Base-by-base conservation (phyloP, 2,329 filamentous ascomycete species). In the Trichothecium roseum region DNA sequence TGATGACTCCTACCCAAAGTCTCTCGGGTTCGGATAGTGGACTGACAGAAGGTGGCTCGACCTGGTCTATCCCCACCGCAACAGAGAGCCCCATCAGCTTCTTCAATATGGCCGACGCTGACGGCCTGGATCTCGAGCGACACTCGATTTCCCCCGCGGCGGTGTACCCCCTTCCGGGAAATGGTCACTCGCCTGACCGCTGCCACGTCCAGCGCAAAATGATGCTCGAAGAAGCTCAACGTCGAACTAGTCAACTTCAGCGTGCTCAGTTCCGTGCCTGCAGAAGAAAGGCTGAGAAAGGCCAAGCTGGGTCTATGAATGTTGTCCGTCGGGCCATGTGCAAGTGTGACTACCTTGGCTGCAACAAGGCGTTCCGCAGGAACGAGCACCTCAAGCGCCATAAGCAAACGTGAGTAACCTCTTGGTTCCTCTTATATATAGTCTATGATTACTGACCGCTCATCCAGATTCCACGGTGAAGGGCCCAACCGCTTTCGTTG, bases 311-410 rank as follows among this genome's bases (percentile, higher is more conserved):
- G 1, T 45, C 45, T 4, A 50, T 60, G 9, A 55, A 60, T n/a
- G 54, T 60, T 10, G 56, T 59, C 9, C 53, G 53, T n/a, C 44
- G 55, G 31, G 56, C 54, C 44, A 62, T 55, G 53, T 66, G 52
- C 55, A 58, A 62, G 41, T 73, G 69, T 42, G 53, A 62, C 13
- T 60, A 64, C 22, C 57, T 57, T 6, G 59, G 59, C 18, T 74
- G 69, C 48, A 48, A 59, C 43, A 66, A 64, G 44, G 61, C 60
- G 0, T 72, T 69, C 40, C 64, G 67, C 44, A 59, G 70, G 37
- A 66, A 64, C 17, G 71, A 75, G 49, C 71, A 75, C 41, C 52
- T 74, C 14, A 74, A 73, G 54, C 61, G 71, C 18, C 71, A 75
- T 46, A 58, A 65, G 35, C 60, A 61, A 36, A 66, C 66, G 69